These are phyloP conservation scores for Eutrema yunnanense DNA, from an alignment of 345 rosid species.

Conservation along the genomic window DNA sequence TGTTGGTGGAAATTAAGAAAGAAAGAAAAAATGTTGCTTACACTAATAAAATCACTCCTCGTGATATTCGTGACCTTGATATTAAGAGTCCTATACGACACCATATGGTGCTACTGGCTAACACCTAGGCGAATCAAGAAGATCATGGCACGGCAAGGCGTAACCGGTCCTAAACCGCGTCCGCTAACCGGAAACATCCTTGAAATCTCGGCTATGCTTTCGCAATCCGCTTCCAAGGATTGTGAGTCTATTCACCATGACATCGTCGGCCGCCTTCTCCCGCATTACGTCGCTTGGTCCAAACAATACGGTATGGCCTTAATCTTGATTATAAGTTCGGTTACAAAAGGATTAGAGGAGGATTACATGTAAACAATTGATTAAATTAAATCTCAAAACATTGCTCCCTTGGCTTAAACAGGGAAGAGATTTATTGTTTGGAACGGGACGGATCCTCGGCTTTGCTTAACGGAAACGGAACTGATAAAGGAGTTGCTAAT, in stretches of 20 bases:
- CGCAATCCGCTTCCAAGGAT: slow-evolving; percentile 58
- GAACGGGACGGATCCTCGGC: slow-evolving; percentile 89
- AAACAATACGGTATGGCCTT: slow-evolving; percentile 48
- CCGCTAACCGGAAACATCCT: slow-evolving; percentile 73
- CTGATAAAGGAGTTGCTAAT: slow-evolving; percentile 70
- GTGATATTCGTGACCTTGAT: slow-evolving; percentile 30
- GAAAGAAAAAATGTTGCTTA: slow-evolving; percentile 22
- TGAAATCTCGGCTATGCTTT: slow-evolving; percentile 56
- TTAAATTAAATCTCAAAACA: no score
- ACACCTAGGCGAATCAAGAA: slow-evolving; percentile 79
- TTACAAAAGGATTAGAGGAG: background rate
- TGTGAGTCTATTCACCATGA: slow-evolving; percentile 63
- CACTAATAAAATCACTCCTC: slow-evolving; percentile 19
- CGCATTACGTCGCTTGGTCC: slow-evolving; percentile 84
- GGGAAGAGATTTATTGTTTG: slow-evolving; percentile 87
- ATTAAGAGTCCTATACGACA: slow-evolving; percentile 42
- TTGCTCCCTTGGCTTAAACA: background rate
- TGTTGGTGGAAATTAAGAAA: background rate
- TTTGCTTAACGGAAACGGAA: slow-evolving; percentile 74
- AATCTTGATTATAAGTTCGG: background rate
- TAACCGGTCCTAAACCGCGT: slow-evolving; percentile 78
- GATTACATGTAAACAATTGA: background rate
- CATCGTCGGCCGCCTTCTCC: slow-evolving; percentile 74
- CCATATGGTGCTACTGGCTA: slow-evolving; percentile 58
- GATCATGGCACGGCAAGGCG: slow-evolving; percentile 79